Conservation (phyloP, 495 filamentous ascomycete species). For the Daldinia vernicosa region DNA sequence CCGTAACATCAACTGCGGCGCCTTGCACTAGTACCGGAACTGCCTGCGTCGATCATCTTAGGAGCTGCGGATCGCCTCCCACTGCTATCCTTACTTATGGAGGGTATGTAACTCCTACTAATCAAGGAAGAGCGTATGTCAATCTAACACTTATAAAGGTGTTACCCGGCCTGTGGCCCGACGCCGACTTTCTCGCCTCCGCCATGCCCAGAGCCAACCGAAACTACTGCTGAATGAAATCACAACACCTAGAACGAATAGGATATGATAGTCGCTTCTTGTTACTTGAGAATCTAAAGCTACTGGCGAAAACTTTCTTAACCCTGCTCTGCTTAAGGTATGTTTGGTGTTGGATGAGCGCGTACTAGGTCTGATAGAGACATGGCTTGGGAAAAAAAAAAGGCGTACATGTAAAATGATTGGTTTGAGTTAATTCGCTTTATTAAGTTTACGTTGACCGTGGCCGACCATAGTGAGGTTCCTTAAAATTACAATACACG, state of each 20-base stretch:
- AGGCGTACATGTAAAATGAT: neutral
- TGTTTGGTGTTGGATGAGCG: neutral
- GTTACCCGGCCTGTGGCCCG: constrained; percentile 38
- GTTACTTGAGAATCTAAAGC: neutral
- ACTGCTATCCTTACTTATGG: constrained; percentile 43
- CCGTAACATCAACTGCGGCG: constrained; percentile 1
- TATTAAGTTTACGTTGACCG: neutral
- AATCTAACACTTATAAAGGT: constrained; percentile 29
- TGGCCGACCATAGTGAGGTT: neutral
- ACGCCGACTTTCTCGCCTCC: constrained; percentile 38
- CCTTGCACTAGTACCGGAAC: constrained; percentile 40
- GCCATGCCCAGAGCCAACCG: constrained; percentile 30
- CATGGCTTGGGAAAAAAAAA: neutral
- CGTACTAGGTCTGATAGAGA: neutral
- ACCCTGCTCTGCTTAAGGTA: neutral
- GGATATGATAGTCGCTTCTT: neutral
- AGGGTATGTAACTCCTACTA: constrained; percentile 26
- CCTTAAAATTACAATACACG: neutral
- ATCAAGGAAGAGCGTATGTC: neutral
- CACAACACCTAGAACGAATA: neutral
- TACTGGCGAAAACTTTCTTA: neutral
- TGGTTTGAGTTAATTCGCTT: neutral
- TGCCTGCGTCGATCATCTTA: constrained; percentile 36
- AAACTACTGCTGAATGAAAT: neutral
- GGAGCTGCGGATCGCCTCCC: constrained; percentile 40